Base-by-base conservation (phyloP, 257 asterid species). In the Cordia subcordata region DNA sequence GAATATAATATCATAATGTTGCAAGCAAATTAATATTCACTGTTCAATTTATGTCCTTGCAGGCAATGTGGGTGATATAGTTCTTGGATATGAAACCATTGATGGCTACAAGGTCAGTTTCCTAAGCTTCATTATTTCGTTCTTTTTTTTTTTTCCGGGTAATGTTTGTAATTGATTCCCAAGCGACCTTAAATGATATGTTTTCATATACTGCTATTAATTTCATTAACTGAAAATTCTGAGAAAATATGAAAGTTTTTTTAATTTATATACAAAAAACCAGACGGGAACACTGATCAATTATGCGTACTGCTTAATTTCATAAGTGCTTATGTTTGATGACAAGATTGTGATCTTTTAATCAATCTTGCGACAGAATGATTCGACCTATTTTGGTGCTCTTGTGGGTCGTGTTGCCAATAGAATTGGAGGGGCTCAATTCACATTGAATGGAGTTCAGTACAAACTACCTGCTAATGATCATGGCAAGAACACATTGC, bases 381-480 rank as follows among this genome's bases (percentile, higher is more conserved):
- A 80, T 45, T 9, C 90, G 21, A 73, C 83, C 54, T 91, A 85
- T 55, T 91, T 91, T 32, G 98, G 98, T 14, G 95, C 78, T 11
- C 54, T 91, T 0, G 70, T 91, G 18, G 98, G 98, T 0, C 87
- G 98, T 11, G 96, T 91, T 11, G 96, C 96, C 4, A 91, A 91
- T 45, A 57, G 96, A 38, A 85, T 91, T 55, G 90, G 93, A 52
- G 85, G 86, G 8, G 93, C 96, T n/a, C 14, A 73, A 8, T 91
- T 91, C 75, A 63, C 68, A 18, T 38, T 88, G 57, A 59, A 84
- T 63, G 95, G 94, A 11, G 73, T 59, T 10, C 53, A 50, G 19
- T 88, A 91, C 71, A 75, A 62, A 5, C 55, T 85, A 49, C 85
- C 94, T 17, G 78, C 80, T 5, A 91, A 91, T 61, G 93, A 91